These are phyloP conservation scores for Solanum ossicruentum DNA, from an alignment of 257 asterid species.

Conservation along the genomic window DNA sequence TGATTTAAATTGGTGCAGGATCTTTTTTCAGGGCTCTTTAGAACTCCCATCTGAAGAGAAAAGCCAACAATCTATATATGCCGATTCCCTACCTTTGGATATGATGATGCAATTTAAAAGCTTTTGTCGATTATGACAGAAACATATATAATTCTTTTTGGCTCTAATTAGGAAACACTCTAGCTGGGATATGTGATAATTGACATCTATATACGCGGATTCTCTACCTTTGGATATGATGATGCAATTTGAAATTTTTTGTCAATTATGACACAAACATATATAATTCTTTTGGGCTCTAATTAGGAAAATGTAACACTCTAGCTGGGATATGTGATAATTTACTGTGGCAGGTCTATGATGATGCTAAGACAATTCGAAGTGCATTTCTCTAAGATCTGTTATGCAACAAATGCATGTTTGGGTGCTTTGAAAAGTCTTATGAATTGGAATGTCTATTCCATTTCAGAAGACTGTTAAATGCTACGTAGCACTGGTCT, in stretches of 20 bases:
- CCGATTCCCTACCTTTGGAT: neutral
- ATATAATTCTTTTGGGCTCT: neutral
- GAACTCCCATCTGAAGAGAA: neutral
- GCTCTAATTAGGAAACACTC: too few species aligned
- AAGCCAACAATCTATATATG: neutral
- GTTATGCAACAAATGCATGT: neutral
- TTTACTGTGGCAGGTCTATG: neutral
- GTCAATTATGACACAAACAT: neutral
- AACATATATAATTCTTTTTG: neutral
- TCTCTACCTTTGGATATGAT: neutral
- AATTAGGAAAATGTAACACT: neutral
- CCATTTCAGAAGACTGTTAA: neutral
- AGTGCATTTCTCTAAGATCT: neutral
- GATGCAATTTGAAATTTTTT: neutral
- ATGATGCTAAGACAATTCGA: neutral
- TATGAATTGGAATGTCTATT: neutral
- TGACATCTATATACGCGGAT: neutral
- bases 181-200: too few species aligned
- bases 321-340: neutral
- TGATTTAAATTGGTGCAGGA: neutral
- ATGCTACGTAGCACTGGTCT: neutral
- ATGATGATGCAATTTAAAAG: neutral
- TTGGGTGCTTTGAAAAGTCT: neutral
- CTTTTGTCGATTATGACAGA: neutral
- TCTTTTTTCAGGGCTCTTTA: neutral